Evolutionary conservation across 306 rosid species (phyloP).

Genomic region (Acacia crassicarpa): DNA sequence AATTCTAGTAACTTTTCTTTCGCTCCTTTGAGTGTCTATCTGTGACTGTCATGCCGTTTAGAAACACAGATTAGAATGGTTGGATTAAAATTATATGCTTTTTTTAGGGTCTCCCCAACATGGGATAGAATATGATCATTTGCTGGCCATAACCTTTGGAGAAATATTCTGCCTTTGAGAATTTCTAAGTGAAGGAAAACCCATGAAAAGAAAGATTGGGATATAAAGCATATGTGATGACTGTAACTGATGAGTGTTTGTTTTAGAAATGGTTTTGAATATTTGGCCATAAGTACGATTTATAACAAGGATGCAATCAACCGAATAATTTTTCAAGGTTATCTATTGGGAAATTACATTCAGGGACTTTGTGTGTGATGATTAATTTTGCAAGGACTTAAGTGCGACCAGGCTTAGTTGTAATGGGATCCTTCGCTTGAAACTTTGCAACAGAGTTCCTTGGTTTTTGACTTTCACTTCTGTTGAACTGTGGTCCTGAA

Average conservation of each 20-base stretch:
- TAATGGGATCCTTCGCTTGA: not conserved
- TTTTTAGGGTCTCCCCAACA: not conserved
- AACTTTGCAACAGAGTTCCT: not conserved
- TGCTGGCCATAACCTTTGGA: constrained; percentile 15
- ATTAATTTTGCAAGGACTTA: not conserved
- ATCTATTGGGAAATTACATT: not conserved
- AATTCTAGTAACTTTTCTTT: constrained; percentile 14
- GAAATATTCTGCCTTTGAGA: constrained; percentile 7
- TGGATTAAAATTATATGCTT: constrained; percentile 5
- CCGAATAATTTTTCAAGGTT: not conserved
- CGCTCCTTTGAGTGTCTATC: not conserved
- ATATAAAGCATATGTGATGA: not conserved
- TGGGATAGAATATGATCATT: not conserved
- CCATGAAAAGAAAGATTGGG: constrained; percentile 1
- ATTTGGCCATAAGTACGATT: not conserved
- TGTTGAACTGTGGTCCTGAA: constrained; percentile 27
- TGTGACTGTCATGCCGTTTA: not conserved
- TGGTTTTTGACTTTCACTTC: not conserved
- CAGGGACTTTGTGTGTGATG: not conserved
- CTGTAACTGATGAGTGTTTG: not conserved
- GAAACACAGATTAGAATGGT: not conserved
- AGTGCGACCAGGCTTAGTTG: not conserved
- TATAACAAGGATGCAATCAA: not conserved
- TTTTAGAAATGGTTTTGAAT: constrained; percentile 4
- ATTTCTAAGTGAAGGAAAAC: constrained; percentile 12